Percentiles rank a stretch among this genome's conserved stretches.
Conservation (phyloP, 257 asterid species). For the Paulownia fortunei region DNA sequence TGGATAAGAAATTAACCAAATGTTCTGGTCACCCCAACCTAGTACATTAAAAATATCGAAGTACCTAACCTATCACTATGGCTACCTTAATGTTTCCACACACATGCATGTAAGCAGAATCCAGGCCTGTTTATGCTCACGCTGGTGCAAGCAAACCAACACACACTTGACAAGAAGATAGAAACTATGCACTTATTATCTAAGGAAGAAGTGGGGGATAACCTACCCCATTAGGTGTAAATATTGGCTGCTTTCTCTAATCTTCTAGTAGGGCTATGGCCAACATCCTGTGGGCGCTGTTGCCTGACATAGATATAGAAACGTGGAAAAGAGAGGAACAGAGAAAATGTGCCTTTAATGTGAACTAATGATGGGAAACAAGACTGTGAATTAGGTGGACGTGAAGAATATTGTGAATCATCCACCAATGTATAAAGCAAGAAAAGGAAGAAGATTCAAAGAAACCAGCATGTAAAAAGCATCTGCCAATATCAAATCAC, state of each 20-base stretch:
- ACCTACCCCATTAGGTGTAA: too few relatives aligned
- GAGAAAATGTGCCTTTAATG: background rate
- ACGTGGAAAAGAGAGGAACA: background rate
- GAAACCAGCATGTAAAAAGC: too few relatives aligned
- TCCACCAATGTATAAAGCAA: too few relatives aligned
- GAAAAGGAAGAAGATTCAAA: too few relatives aligned
- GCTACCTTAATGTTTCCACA: background rate
- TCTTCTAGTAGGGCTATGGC: background rate
- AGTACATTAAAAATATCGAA: constrained; percentile 13
- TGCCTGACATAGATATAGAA: background rate
- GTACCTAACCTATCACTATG: constrained; percentile 5
- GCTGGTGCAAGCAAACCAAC: background rate
- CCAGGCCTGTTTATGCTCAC: background rate
- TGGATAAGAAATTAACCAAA: background rate
- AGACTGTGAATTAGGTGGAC: background rate
- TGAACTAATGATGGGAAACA: background rate
- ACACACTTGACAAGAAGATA: background rate
- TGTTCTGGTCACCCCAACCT: background rate
- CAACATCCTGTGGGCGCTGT: background rate
- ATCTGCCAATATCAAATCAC: too few relatives aligned
- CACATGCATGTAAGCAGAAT: too few relatives aligned
- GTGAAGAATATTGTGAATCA: background rate
- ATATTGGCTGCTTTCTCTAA: background rate
- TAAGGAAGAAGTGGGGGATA: too few relatives aligned
- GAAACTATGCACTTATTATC: too few relatives aligned